phyloP scores from a whole-genome alignment of 768 basidiomycete genomes.

The Auriscalpium orientale region DNA sequence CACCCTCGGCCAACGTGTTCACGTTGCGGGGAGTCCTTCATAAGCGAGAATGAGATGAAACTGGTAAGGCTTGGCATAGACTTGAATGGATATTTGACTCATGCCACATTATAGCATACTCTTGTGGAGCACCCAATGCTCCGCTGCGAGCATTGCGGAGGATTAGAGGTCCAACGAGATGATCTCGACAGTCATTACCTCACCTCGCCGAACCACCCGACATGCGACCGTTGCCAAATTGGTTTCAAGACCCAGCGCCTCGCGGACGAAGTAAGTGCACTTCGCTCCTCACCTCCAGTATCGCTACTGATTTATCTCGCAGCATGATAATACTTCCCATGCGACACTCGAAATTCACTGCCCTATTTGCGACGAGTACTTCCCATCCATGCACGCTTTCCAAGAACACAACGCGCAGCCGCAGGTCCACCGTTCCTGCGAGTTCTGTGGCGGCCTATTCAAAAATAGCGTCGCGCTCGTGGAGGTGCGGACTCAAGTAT shows the following conservation, averaged over 20 bases:
- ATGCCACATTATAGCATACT: conserved; percentile 1
- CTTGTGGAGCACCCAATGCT: conserved; percentile 8
- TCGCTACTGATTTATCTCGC: not conserved
- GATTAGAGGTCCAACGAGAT: not conserved
- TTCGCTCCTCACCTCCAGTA: not conserved
- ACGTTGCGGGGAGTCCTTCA: conserved; percentile 3
- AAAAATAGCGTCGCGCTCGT: conserved; percentile 10
- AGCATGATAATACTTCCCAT: conserved; percentile 9
- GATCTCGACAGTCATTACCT: conserved; percentile 11
- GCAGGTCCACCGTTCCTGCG: conserved; percentile 8
- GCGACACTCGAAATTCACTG: conserved; percentile 1
- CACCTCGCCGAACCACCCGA: conserved; percentile 9
- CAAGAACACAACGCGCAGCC: not conserved
- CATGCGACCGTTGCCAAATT: conserved; percentile 2
- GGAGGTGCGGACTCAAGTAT: conserved; percentile 5
- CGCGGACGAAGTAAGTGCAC: conserved; percentile 2
- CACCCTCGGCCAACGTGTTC: conserved; percentile 7
- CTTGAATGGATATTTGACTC: not conserved
- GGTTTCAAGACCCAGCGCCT: conserved; percentile 7
- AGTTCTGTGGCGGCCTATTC: conserved; percentile 11
- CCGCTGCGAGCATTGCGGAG: conserved; percentile 7
- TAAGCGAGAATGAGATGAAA: conserved; percentile 4
- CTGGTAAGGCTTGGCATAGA: conserved; percentile 1
- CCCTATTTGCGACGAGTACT: conserved; percentile 3
- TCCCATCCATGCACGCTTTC: conserved; percentile 5